phyloP scores from a whole-genome alignment of 2,329 filamentous ascomycete species.

The Fusarium subglutinans region DNA sequence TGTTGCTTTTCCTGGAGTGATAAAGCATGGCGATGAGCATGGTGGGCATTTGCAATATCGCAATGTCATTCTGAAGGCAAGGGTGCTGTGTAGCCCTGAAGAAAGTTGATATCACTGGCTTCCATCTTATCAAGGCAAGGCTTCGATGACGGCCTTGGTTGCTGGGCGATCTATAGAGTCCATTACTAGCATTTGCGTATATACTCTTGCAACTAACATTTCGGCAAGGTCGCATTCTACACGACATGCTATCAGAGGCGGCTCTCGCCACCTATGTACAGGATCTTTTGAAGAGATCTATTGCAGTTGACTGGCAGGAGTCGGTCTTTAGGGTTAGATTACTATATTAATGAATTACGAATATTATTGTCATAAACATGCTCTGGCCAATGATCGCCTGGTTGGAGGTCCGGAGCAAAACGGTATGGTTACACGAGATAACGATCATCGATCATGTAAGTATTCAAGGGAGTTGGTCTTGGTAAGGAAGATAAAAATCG shows the following conservation, averaged over 20 bases:
- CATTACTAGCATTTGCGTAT: neutral
- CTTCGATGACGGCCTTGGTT: neutral
- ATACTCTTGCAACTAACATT: neutral
- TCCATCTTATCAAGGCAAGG: neutral
- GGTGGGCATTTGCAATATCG: conserved; percentile 68
- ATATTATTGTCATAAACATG: neutral
- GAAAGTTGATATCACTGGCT: conserved; percentile 2
- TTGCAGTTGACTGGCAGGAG: neutral
- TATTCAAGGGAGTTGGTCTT: neutral
- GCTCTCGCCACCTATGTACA: neutral
- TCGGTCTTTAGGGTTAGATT: neutral
- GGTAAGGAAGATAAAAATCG: neutral
- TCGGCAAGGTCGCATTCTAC: neutral
- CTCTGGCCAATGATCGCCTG: neutral
- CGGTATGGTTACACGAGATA: neutral
- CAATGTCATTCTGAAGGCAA: conserved; percentile 73
- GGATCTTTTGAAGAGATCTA: neutral
- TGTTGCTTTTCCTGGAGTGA: conserved; percentile 70
- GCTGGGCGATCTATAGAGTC: neutral
- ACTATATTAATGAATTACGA: conserved; percentile 18
- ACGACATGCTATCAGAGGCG: neutral
- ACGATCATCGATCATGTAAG: neutral
- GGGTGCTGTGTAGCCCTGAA: conserved; percentile 67
- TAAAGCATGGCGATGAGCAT: conserved; percentile 72
- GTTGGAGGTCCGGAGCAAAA: neutral